Evolutionary conservation across 768 basidiomycete species (phyloP), one percentile per base, ranked within the genome.

Genomic region (Phylloporus sp.): DNA sequence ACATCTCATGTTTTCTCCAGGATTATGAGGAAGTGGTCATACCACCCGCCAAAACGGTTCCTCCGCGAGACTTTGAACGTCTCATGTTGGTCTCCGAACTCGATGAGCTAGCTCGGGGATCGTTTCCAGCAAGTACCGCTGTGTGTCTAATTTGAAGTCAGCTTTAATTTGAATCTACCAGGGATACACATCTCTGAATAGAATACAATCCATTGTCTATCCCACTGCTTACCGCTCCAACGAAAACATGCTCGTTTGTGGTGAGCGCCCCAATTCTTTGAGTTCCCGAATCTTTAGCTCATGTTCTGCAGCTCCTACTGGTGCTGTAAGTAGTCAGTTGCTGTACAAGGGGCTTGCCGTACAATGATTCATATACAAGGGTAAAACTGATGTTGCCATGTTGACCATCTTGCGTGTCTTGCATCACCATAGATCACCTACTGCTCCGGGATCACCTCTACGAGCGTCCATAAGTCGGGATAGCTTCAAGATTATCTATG

Each of bases 361-460:
- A 29, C 23, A 16, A 52, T 63, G 26, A 59, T 24, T 28, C 6
- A 47, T 31, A 20, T 45, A 34, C 28, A 59, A 95, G 93, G 97
- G 97, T 70, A 99, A 99, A 91, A 99, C 97, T 0, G 97, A 99
- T 69, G 88, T 99, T 1, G 97, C 97, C 0, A 88, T 98, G 83
- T 77, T 99, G 63, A 80, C 91, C 4, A 87, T 99, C 54, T 80
- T 99, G 42, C 89, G 94, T 27, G 89, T 95, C 26, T 72, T 98
- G 41, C 74, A 84, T 44, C 91, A 93, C 60, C 80, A 95, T 66
- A 67, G 78, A 40, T 63, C 62, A 8, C 64, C 72, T 11, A 56
- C 63, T 24, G 49, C 63, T 22, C 51, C 59, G 4, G 65, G 62
- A 31, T 60, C 51, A 9, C 70, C 63, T 39, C 60, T 82, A 7